phyloP scores from a whole-genome alignment of 2,329 filamentous ascomycete species.

The Arthrobotrys pseudoclavata region DNA sequence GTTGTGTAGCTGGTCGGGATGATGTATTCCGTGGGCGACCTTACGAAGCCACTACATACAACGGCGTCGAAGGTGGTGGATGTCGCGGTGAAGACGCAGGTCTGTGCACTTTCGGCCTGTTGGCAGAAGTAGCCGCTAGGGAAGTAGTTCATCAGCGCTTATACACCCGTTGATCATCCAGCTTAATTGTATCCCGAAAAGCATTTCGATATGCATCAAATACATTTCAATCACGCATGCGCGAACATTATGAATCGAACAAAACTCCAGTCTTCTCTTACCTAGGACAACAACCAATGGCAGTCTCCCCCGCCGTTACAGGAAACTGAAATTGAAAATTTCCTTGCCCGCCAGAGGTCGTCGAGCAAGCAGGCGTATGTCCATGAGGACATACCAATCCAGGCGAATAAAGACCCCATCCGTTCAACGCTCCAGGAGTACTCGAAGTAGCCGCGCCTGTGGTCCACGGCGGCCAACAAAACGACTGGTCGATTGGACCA shows the following conservation, averaged over 20 bases:
- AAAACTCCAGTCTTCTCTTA: too few relatives aligned
- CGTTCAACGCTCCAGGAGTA: background rate
- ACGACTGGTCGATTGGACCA: background rate
- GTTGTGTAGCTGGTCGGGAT: background rate
- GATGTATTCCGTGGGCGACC: background rate
- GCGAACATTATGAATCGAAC: too few relatives aligned
- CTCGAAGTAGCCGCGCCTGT: background rate
- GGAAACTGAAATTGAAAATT: constrained; percentile 23
- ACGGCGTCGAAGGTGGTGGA: background rate
- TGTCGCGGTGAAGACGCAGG: background rate
- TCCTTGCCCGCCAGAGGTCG: background rate
- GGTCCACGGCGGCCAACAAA: constrained; percentile 13
- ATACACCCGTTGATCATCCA: too few relatives aligned
- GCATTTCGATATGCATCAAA: background rate
- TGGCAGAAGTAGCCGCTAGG: constrained; percentile 3
- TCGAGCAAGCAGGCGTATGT: background rate
- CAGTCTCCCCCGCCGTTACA: background rate
- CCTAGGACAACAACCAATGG: constrained; percentile 1
- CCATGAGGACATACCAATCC: constrained; percentile 5
- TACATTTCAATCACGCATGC: background rate
- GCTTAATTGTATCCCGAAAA: too few relatives aligned
- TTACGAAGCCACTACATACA: background rate
- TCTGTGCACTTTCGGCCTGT: background rate
- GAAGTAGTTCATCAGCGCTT: too few relatives aligned
- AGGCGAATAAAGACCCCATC: constrained; percentile 1